Percentiles rank a stretch among this genome's conserved stretches.
Evolutionary conservation across 129 eudicot species (phyloP).

Genomic region (Centella asiatica): DNA sequence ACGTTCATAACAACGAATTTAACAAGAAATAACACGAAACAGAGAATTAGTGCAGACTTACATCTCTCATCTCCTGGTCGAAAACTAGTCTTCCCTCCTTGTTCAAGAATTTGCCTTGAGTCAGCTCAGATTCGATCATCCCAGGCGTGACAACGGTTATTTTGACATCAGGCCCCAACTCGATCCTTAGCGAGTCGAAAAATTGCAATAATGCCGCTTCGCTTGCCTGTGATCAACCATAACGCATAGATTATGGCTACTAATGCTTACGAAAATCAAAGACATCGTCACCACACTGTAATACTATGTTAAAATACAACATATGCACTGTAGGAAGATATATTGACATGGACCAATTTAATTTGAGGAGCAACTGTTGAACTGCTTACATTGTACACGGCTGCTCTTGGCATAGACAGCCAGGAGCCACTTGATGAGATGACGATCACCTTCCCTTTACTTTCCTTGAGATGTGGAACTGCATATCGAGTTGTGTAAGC

Average conservation of each 20-base stretch:
- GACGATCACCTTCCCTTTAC: conserved; percentile 44
- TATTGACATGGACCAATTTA: neutral
- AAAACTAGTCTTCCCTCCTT: conserved; percentile 18
- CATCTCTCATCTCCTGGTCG: conserved; percentile 3
- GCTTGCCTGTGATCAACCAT: conserved; percentile 1
- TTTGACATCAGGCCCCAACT: conserved; percentile 29
- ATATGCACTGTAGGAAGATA: no score
- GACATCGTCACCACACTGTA: no score
- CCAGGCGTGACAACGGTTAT: conserved; percentile 44
- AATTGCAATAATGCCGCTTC: conserved; percentile 5
- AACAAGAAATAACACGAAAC: neutral
- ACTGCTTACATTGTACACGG: conserved; percentile 46
- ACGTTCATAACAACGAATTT: no score
- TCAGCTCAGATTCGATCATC: conserved; percentile 34
- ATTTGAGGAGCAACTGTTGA: neutral
- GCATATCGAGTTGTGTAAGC: conserved; percentile 63
- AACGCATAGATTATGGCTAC: no score
- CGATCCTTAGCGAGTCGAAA: conserved; percentile 26
- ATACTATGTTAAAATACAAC: no score
- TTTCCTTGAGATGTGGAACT: conserved; percentile 44
- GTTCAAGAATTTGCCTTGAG: conserved; percentile 29
- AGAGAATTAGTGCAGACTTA: no score
- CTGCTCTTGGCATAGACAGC: conserved; percentile 51
- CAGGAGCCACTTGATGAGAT: conserved; percentile 48
- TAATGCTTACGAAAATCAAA: no score